phyloP scores from a whole-genome alignment of 2,329 filamentous ascomycete species.

The Colletotrichum karsti region DNA sequence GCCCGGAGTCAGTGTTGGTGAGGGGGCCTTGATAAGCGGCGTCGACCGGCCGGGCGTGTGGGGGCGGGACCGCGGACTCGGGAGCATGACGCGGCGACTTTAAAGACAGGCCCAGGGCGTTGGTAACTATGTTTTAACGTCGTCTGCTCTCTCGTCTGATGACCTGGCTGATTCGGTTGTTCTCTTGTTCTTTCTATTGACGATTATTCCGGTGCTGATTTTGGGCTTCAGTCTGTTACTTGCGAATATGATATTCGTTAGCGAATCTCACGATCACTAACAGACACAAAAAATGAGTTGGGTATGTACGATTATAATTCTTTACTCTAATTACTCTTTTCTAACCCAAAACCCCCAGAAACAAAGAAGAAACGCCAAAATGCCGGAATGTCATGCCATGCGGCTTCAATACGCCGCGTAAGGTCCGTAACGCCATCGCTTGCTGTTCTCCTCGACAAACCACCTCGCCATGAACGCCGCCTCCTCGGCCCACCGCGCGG shows the following conservation, averaged over 20 bases:
- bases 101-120: not conserved
- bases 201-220: not conserved
- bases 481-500: conserved; percentile 31
- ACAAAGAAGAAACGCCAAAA: not conserved
- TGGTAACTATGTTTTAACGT: not conserved
- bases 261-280: too few relatives aligned
- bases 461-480: conserved; percentile 32
- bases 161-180: too few relatives aligned
- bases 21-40: too few relatives aligned
- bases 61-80: too few relatives aligned
- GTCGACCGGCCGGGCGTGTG: too few relatives aligned
- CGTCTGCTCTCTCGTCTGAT: not conserved
- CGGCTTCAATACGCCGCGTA: conserved; percentile 1
- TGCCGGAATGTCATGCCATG: not conserved
- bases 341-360: not conserved
- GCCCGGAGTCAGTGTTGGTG: too few relatives aligned
- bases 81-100: too few relatives aligned
- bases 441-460: conserved; percentile 30
- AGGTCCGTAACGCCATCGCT: conserved; percentile 13
- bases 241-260: too few relatives aligned
- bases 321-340: too few relatives aligned
- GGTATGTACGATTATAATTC: too few relatives aligned
- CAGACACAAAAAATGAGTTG: too few relatives aligned
- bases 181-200: not conserved
- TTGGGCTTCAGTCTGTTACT: too few relatives aligned